These are phyloP conservation scores for Saccharomyces jurei DNA, from an alignment of 805 yeast genomes.

Conservation along the genomic window DNA sequence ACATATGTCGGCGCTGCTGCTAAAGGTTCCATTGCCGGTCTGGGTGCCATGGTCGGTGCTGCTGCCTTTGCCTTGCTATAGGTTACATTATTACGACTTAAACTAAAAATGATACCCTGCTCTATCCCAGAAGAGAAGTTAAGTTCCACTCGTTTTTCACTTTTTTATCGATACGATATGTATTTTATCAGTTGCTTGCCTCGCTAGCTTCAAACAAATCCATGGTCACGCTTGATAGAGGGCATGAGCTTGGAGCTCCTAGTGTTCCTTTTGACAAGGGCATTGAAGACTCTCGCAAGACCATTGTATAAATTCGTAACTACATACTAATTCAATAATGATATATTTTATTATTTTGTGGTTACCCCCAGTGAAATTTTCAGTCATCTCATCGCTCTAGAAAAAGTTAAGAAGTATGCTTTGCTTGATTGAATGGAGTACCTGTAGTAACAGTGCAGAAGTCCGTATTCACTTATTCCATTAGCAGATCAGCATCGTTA, in stretches of 20 bases:
- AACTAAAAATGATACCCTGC: neutral
- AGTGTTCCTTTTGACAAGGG: neutral
- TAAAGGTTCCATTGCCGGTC: neutral
- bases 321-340: neutral
- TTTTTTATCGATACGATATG: neutral
- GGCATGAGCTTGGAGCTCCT: neutral
- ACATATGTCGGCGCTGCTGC: slow-evolving; percentile 20
- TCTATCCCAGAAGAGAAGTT: neutral
- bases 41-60: slow-evolving; percentile 14
- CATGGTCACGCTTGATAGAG: neutral
- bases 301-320: neutral
- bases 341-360: neutral
- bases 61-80: slow-evolving; percentile 18
- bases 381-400: neutral
- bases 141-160: neutral
- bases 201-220: neutral
- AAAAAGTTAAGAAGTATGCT: neutral
- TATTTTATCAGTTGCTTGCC: neutral
- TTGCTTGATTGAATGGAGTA: neutral
- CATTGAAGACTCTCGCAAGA: neutral
- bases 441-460: neutral
- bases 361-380: neutral
- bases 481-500: neutral
- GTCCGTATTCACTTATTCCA: neutral
- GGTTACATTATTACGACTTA: neutral